Evolutionary conservation across 257 asterid species (phyloP), one percentile per base, ranked within the genome.

Genomic region (Nicotiana noctiflora): DNA sequence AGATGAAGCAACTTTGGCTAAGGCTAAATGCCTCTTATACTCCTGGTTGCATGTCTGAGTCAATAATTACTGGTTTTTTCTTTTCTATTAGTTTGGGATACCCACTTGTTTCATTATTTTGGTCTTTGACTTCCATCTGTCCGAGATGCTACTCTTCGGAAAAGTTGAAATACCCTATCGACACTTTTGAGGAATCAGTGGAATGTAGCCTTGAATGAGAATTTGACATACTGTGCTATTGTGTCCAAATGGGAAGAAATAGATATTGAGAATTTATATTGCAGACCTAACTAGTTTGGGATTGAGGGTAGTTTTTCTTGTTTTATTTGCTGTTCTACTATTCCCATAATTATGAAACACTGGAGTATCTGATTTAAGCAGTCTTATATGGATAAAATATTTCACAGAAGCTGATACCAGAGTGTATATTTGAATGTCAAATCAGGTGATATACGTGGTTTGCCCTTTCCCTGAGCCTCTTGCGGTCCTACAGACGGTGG

Each of bases 401-500:
- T 23, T 23, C 32, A 8, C 23, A 46, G 61, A 72, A 72, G 44
- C 61, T 72, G 57, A 74, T 74, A 15, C 51, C 25, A 27, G 32
- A 6, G 51, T 79, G 51, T 79, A 63, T 64, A 23, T 64, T 15
- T 64, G 62, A 64, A 46, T 61, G 64, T 83, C 79, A 56, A 53
- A 82, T 79, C 95, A 96, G 99, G 98, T 96, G 32, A 87, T 96
- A 77, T 94, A 96, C 84, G 99, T 96, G 85, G 97, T 96, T 57
- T 96, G 99, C 89, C 99, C 99, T 85, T 96, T 96, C 81, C 98
- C 99, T 4, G 99, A 96, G 88, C 98, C 99, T 85, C 95, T 92
- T 82, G 94, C 99, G 46, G 93, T 96, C 85, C 89, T 96, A 17
- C 97, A 92, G 84, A 91, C 99, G 49, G 94, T 94, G 79, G 89